Conservation (phyloP, 2,329 filamentous ascomycete genomes). For the Fusarium chlamydosporum region DNA sequence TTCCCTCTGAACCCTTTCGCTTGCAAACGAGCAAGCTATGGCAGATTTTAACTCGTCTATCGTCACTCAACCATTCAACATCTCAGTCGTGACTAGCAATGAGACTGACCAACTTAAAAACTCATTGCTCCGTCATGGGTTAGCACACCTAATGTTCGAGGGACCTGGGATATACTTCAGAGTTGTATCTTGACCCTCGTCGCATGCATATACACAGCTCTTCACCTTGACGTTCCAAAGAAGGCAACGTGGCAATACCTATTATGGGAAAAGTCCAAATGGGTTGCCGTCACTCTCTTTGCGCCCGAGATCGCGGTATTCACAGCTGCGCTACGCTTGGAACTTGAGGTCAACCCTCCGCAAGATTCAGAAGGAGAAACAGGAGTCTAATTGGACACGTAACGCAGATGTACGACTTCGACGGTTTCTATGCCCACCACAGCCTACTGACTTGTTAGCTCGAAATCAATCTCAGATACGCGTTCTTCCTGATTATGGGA, state of each 20-base stretch:
- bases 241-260: neutral
- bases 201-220: conserved; percentile 8
- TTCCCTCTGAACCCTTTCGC: rapidly evolving
- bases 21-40: neutral
- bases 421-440: rapidly evolving
- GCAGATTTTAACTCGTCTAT: neutral
- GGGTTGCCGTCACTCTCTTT: neutral
- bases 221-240: neutral
- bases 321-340: neutral
- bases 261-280: neutral
- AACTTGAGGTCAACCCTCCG: rapidly evolving
- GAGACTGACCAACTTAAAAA: neutral
- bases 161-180: neutral
- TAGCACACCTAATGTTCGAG: neutral
- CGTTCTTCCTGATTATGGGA: conserved; percentile 13
- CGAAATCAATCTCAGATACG: neutral
- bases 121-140: neutral
- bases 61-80: neutral
- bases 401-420: neutral
- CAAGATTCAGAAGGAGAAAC: neutral
- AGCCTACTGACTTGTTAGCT: neutral
- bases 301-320: neutral
- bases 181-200: conserved; percentile 17
- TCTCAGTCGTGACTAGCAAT: neutral
- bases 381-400: rapidly evolving